These are phyloP conservation scores for Marchantia polymorpha DNA, from an alignment of 225 moss, liverwort and hornwort genomes.

Conservation along the genomic window DNA sequence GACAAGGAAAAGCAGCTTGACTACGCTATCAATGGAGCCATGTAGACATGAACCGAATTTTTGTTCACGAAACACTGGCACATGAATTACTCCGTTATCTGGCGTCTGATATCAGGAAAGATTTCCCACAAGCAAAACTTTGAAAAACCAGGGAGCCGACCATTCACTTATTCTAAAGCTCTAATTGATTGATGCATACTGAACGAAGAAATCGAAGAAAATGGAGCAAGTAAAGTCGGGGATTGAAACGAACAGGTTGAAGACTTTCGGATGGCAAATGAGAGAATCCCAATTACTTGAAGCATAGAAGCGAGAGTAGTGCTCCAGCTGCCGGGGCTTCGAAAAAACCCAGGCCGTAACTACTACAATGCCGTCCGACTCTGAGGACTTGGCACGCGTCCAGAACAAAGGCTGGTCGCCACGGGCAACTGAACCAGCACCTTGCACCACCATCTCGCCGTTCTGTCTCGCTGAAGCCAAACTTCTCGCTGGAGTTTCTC, in stretches of 20 bases:
- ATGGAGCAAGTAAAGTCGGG: background rate
- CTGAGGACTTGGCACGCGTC: background rate
- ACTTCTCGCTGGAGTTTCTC: too few relatives aligned
- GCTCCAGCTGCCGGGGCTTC: constrained; percentile 43
- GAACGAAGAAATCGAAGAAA: constrained; percentile 1
- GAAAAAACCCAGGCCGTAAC: constrained; percentile 73
- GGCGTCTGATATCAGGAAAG: too few relatives aligned
- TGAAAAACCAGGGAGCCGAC: background rate
- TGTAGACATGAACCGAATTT: background rate
- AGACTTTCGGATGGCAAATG: constrained; percentile 55
- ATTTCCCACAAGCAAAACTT: background rate
- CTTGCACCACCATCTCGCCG: background rate
- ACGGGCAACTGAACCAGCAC: background rate
- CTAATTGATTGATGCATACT: too few relatives aligned
- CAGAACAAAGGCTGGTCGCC: constrained; percentile 12
- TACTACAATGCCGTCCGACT: constrained; percentile 55
- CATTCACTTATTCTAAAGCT: background rate
- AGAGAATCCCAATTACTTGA: constrained; percentile 75
- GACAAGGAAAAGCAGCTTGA: background rate
- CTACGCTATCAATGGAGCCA: background rate
- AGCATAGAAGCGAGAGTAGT: constrained; percentile 51
- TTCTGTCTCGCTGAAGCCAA: background rate
- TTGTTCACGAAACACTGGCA: too few relatives aligned
- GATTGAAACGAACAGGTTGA: constrained; percentile 57
- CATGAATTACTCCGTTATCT: too few relatives aligned